Evolutionary conservation across 331 rosid genomes (phyloP).

Genomic region (Acacia concinna): DNA sequence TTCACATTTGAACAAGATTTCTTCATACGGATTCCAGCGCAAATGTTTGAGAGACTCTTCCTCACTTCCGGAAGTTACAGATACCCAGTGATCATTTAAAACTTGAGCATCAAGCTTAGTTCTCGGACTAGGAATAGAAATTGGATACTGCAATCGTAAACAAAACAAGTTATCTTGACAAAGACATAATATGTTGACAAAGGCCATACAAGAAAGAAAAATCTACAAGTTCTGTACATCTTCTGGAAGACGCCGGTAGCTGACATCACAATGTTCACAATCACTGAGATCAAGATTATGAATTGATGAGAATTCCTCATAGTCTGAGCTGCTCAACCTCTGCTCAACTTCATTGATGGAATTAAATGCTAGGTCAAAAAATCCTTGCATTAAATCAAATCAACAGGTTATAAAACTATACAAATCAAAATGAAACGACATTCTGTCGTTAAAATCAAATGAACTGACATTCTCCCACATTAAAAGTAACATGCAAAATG

Average conservation of each 20-base stretch:
- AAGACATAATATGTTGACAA: slow-evolving; percentile 1
- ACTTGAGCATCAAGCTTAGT: slow-evolving; percentile 81
- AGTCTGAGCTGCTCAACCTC: slow-evolving; percentile 72
- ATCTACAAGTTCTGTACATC: slow-evolving; percentile 49
- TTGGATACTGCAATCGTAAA: slow-evolving; percentile 75
- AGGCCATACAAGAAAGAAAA: slow-evolving; percentile 25
- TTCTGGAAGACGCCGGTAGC: slow-evolving; percentile 89
- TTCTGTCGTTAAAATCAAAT: background rate
- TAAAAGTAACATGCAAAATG: background rate
- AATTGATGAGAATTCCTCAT: slow-evolving; percentile 78
- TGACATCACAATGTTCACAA: slow-evolving; percentile 77
- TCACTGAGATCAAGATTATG: slow-evolving; percentile 89
- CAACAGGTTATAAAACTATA: slow-evolving; percentile 23
- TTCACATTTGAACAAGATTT: slow-evolving; percentile 91
- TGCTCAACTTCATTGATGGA: slow-evolving; percentile 85
- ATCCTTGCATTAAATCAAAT: slow-evolving; percentile 52
- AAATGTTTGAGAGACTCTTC: slow-evolving; percentile 94
- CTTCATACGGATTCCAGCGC: slow-evolving; percentile 93
- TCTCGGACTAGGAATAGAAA: slow-evolving; percentile 81
- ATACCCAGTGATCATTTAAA: slow-evolving; percentile 94
- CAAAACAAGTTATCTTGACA: slow-evolving; percentile 30
- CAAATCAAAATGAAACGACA: background rate
- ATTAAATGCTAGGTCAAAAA: slow-evolving; percentile 66
- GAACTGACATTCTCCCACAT: background rate
- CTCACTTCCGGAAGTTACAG: slow-evolving; percentile 99